Percentiles rank a stretch among this genome's conserved stretches.
Evolutionary conservation across 352 stramenopile genomes (phyloP).

Genomic region (Salisapilia sapeloensis): DNA sequence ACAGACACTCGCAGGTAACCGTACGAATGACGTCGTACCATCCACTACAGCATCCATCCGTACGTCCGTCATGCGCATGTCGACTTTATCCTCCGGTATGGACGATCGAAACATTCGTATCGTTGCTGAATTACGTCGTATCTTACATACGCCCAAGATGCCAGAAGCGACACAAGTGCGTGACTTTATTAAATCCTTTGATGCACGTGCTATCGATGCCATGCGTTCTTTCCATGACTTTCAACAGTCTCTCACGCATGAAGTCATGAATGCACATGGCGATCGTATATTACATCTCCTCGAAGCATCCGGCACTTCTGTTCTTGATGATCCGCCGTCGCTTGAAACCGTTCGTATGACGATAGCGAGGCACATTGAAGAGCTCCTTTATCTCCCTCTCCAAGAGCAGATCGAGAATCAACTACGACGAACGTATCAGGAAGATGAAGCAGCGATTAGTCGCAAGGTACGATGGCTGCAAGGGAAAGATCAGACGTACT

Average conservation of each 20-base stretch:
- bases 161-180: slow-evolving; percentile 49
- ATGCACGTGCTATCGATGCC: slow-evolving; percentile 16
- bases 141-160: slow-evolving; percentile 68
- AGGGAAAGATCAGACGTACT: slow-evolving; percentile 83
- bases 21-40: too few relatives aligned
- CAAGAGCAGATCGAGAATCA: slow-evolving; percentile 38
- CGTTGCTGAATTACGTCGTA: slow-evolving; percentile 49
- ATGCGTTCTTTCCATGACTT: slow-evolving; percentile 48
- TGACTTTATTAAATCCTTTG: slow-evolving; percentile 39
- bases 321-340: slow-evolving; percentile 13
- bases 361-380: slow-evolving; percentile 69
- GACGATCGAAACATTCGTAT: slow-evolving; percentile 66
- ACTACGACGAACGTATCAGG: slow-evolving; percentile 40
- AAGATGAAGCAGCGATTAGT: slow-evolving; percentile 66
- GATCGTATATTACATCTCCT: slow-evolving; percentile 35
- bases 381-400: slow-evolving; percentile 51
- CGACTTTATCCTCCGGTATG: slow-evolving; percentile 12
- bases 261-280: slow-evolving; percentile 46
- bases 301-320: slow-evolving; percentile 16
- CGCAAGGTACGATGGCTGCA: slow-evolving; percentile 78
- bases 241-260: slow-evolving; percentile 30
- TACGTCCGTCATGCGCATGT: slow-evolving; percentile 7
- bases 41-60: slow-evolving; percentile 15
- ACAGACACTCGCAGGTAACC: slow-evolving; percentile 41
- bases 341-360: slow-evolving; percentile 28